Percentiles rank a stretch among this genome's conserved stretches.
Evolutionary conservation across 2,329 filamentous ascomycete species (phyloP).

Genomic region (Fusarium nurragi): DNA sequence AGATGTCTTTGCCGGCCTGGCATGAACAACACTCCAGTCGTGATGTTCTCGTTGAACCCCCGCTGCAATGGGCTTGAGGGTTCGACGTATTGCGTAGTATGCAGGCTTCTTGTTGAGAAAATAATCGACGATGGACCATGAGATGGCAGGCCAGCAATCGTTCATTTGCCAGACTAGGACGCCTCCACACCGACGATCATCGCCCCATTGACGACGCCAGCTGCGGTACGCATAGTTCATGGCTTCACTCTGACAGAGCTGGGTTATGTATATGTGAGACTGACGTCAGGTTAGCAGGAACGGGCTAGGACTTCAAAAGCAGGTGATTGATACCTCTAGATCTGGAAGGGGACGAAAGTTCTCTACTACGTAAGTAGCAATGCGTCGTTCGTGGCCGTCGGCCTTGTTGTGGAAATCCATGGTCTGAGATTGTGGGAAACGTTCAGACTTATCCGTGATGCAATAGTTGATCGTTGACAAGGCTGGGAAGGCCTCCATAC

Average conservation of each 20-base stretch:
- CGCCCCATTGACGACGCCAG: constrained; percentile 7
- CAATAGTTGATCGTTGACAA: background rate
- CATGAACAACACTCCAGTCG: constrained; percentile 10
- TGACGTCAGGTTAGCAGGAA: background rate
- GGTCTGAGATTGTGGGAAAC: background rate
- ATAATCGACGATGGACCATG: constrained; percentile 3
- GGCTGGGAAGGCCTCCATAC: constrained; percentile 3
- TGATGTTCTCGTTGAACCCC: background rate
- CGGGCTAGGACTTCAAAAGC: fast-evolving
- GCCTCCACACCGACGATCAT: background rate
- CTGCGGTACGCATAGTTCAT: background rate
- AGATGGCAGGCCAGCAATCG: constrained; percentile 3
- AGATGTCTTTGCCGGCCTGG: constrained; percentile 1
- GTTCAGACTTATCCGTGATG: background rate
- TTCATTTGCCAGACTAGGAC: constrained; percentile 9
- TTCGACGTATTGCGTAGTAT: background rate
- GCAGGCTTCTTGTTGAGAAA: constrained; percentile 1
- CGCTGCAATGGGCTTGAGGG: background rate
- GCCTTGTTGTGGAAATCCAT: constrained; percentile 9
- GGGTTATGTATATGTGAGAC: background rate
- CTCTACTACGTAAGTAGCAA: background rate
- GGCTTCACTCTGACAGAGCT: constrained; percentile 4
- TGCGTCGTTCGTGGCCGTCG: constrained; percentile 1
- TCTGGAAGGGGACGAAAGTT: constrained; percentile 3
- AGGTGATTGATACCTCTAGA: background rate